Evolutionary conservation across 352 stramenopile species (phyloP).

Genomic region (Pythium biforme): DNA sequence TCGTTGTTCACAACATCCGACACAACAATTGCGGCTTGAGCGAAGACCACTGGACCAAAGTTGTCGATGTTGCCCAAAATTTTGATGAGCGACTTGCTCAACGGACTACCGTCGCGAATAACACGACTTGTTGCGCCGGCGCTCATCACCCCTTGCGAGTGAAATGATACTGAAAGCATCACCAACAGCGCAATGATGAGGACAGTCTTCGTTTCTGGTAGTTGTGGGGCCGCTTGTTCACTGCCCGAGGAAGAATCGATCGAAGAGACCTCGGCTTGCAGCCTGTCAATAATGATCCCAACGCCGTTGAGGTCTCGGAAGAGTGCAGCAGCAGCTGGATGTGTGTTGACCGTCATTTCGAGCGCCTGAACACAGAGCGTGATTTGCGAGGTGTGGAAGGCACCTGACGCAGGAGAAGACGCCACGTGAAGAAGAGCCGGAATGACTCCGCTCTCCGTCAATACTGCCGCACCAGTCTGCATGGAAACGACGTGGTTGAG

Average conservation of each 20-base stretch:
- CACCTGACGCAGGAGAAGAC: constrained; percentile 48
- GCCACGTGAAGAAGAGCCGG: constrained; percentile 78
- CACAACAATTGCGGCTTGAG: constrained; percentile 90
- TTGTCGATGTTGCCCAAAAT: constrained; percentile 89
- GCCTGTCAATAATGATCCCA: constrained; percentile 76
- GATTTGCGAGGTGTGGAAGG: constrained; percentile 68
- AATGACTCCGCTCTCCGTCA: constrained; percentile 85
- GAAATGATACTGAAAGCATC: constrained; percentile 83
- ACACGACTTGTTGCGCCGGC: constrained; percentile 79
- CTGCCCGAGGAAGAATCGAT: not conserved
- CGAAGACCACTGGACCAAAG: constrained; percentile 93
- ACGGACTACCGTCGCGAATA: constrained; percentile 83
- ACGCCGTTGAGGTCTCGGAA: constrained; percentile 87
- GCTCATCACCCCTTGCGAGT: constrained; percentile 87
- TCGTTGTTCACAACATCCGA: constrained; percentile 98
- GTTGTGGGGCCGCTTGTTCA: not conserved
- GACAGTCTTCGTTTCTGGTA: constrained; percentile 61
- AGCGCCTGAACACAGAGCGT: constrained; percentile 81
- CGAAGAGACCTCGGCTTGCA: constrained; percentile 52
- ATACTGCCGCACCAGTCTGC: constrained; percentile 65
- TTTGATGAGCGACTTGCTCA: constrained; percentile 88
- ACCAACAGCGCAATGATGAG: constrained; percentile 69
- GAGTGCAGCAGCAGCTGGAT: constrained; percentile 61
- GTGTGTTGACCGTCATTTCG: constrained; percentile 78
- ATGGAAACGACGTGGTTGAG: constrained; percentile 73